These are phyloP conservation scores for Anthoceros angustus DNA, from an alignment of 225 moss, liverwort and hornwort genomes.

Conservation along the genomic window DNA sequence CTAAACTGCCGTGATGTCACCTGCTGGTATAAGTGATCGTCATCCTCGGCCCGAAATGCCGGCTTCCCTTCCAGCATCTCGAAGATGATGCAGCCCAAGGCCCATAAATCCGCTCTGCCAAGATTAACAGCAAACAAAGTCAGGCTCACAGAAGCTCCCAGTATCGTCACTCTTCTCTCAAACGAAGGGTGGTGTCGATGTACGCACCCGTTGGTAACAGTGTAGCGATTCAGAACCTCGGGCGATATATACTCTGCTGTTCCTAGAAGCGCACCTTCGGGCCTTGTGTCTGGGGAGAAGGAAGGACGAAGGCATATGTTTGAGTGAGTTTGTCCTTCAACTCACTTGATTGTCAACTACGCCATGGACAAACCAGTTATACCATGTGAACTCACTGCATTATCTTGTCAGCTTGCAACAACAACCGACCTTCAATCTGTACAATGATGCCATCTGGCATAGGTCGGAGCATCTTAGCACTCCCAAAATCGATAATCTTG, in stretches of 20 bases:
- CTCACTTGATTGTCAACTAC: neutral
- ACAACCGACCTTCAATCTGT: conserved; percentile 34
- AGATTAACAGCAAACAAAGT: conserved; percentile 3
- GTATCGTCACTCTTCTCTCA: neutral
- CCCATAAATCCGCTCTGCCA: conserved; percentile 92
- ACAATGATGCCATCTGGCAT: conserved; percentile 73
- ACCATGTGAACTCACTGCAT: neutral
- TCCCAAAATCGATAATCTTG: conserved; percentile 91
- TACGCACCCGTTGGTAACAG: conserved; percentile 33
- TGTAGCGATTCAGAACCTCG: conserved; percentile 76
- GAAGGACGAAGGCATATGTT: neutral
- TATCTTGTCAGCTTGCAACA: neutral
- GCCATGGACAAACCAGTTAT: neutral
- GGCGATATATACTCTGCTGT: conserved; percentile 93
- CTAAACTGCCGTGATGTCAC: conserved; percentile 62
- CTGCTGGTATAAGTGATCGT: conserved; percentile 86
- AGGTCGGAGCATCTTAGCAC: conserved; percentile 74
- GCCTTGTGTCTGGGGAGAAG: conserved; percentile 3
- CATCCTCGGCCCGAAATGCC: conserved; percentile 78
- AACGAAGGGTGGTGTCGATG: neutral
- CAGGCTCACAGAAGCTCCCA: neutral
- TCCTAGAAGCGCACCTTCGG: conserved; percentile 54
- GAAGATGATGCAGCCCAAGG: conserved; percentile 75
- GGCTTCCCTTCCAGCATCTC: conserved; percentile 91
- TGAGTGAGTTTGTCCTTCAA: neutral